These are phyloP conservation scores for Aspergillus sp. DNA, from an alignment of 2,329 filamentous ascomycete species.

Conservation along the genomic window DNA sequence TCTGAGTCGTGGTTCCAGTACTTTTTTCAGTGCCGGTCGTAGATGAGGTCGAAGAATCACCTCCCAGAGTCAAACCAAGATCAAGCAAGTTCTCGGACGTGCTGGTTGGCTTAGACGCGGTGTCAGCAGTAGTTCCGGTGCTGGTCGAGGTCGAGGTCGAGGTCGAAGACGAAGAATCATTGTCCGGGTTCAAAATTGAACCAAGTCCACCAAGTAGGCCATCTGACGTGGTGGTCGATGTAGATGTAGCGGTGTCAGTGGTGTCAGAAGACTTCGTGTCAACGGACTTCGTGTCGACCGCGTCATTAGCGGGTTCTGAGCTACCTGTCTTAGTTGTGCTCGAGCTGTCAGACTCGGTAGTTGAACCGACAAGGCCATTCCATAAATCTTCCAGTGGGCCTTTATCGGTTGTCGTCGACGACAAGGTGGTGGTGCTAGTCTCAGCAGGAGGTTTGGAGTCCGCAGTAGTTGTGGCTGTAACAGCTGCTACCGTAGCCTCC, in stretches of 20 bases:
- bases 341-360: not conserved
- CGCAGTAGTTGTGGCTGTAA: constrained; percentile 7
- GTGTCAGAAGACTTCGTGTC: not conserved
- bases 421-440: not conserved
- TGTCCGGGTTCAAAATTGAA: not conserved
- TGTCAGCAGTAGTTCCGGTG: not conserved
- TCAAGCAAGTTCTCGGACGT: not conserved
- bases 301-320: not conserved
- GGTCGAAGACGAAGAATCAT: not conserved
- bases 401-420: not conserved
- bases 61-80: not conserved
- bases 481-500: constrained; percentile 2
- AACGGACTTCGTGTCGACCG: not conserved
- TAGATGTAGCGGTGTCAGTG: not conserved
- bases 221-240: not conserved
- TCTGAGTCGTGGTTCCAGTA: no score
- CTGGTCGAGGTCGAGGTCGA: not conserved
- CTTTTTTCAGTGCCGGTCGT: not conserved
- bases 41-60: constrained; percentile 1
- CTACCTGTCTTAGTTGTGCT: not conserved
- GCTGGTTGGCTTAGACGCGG: not conserved
- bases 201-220: not conserved
- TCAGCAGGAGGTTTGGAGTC: not conserved
- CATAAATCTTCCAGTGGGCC: not conserved
- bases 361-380: not conserved